Base-by-base conservation (phyloP, 768 basidiomycete species). In the Tulasnella sp. region DNA sequence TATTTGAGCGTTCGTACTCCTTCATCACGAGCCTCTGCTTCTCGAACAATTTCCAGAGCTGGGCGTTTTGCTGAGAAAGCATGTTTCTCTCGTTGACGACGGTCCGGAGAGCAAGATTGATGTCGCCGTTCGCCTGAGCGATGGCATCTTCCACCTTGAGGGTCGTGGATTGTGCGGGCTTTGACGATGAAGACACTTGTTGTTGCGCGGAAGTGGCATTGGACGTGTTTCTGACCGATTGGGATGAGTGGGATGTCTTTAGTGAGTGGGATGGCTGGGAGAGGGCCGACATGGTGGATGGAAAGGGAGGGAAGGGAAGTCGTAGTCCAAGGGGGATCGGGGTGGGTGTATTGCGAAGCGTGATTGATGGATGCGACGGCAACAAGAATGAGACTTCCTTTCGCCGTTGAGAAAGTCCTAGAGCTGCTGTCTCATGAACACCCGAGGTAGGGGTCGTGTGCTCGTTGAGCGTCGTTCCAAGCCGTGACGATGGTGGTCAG, bases 1-100 rank as follows among this genome's bases (percentile, higher is more conserved):
- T 67, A 26, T 67, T 67, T 35, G 61, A 88, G 76, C 95, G 89
- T 81, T 96, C 95, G 67, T 94, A 87, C 81, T 97, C 94, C 85
- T 93, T 93, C 83, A 92, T 86, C 93, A 93, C n/a, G 95, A 95
- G 87, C 96, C 95, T 83, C 83, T 96, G 94, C 83, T 95, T 96
- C 87, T 96, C 94, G 82, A 97, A 91, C 80, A 96, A 88, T 84
- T 96, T 96, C 96, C 96, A 97, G 29, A 97, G 89, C 85, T 96
- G 94, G 20, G 91, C 86, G 83, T 97, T 97, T 86, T 97, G 95
- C 5, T 90, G 84, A 15, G 92, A 89, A 73, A 96, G 89, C 55
- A 86, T 84, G 82, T 96, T 97, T 80, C 95, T 89, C 82, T 98
- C 96, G 20, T 87, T 87, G 37, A 97, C 86, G 10, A 91, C 89